Percentiles rank a stretch among this genome's conserved stretches.
Conservation (phyloP, 306 rosid genomes). For the Ammopiptanthus mongolicus region DNA sequence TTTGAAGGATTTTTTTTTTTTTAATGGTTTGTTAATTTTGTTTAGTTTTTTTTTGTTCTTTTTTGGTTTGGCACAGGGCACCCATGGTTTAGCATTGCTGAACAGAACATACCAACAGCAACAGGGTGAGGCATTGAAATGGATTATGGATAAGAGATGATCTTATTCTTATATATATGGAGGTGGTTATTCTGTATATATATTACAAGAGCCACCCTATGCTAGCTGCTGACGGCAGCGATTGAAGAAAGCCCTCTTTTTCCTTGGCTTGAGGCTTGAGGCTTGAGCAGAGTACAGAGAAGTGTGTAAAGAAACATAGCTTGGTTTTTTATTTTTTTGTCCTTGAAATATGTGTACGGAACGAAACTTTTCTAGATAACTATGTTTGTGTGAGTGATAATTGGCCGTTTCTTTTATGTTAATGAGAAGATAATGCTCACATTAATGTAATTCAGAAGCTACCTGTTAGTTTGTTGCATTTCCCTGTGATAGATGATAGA, state of each 20-base stretch:
- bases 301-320: not conserved
- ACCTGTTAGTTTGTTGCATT: not conserved
- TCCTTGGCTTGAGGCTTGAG: not conserved
- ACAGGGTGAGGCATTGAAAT: not conserved
- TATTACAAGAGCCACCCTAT: not conserved
- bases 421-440: not conserved
- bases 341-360: not conserved
- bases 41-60: not conserved
- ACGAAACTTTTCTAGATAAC: not conserved
- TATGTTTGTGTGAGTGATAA: not conserved
- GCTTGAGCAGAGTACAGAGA: not conserved
- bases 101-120: constrained; percentile 12
- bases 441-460: not conserved
- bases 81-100: constrained; percentile 49
- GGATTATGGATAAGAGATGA: not conserved
- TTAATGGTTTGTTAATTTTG: not conserved
- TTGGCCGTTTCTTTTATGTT: not conserved
- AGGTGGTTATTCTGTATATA: not conserved
- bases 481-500: not conserved
- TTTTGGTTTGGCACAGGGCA: constrained; percentile 41
- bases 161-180: no score
- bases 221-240: not conserved
- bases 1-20: not conserved
- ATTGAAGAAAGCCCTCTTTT: not conserved
- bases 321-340: not conserved